Conservation (phyloP, 768 basidiomycete genomes). For the Pisolithus orientalis region DNA sequence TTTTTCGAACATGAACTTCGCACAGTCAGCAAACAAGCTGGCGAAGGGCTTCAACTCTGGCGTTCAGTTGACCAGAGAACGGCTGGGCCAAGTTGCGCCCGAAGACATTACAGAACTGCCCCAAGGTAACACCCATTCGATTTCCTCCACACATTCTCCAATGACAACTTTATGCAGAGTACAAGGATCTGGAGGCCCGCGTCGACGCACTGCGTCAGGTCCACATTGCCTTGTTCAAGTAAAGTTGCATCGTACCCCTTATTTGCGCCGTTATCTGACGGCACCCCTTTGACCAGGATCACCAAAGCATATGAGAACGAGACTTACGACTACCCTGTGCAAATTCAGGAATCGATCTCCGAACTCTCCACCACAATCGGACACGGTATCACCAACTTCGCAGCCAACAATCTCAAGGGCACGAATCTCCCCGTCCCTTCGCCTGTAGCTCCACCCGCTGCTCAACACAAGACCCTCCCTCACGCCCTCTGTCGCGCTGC, state of each 20-base stretch:
- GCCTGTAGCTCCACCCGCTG: conserved; percentile 46
- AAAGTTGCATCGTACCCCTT: conserved; percentile 16
- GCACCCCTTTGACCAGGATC: conserved; percentile 42
- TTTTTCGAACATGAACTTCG: conserved; percentile 58
- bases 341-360: conserved; percentile 76
- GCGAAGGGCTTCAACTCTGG: conserved; percentile 76
- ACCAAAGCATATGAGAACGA: conserved; percentile 86
- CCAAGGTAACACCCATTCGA: conserved; percentile 50
- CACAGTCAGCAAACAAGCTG: conserved; percentile 69
- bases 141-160: not conserved
- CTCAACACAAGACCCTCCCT: conserved; percentile 92
- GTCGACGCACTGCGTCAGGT: conserved; percentile 87
- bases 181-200: conserved; percentile 90
- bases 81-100: conserved; percentile 82
- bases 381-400: conserved; percentile 74
- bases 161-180: conserved; percentile 52
- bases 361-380: conserved; percentile 69
- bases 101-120: conserved; percentile 95
- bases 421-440: conserved; percentile 75
- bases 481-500: conserved; percentile 89
- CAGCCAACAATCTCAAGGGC: conserved; percentile 82
- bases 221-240: conserved; percentile 77
- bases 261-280: not conserved
- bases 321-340: conserved; percentile 84
- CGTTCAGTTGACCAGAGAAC: conserved; percentile 82